Evolutionary conservation across 495 filamentous ascomycete species (phyloP).

Genomic region (Pseudomonodictys pantanalensis): DNA sequence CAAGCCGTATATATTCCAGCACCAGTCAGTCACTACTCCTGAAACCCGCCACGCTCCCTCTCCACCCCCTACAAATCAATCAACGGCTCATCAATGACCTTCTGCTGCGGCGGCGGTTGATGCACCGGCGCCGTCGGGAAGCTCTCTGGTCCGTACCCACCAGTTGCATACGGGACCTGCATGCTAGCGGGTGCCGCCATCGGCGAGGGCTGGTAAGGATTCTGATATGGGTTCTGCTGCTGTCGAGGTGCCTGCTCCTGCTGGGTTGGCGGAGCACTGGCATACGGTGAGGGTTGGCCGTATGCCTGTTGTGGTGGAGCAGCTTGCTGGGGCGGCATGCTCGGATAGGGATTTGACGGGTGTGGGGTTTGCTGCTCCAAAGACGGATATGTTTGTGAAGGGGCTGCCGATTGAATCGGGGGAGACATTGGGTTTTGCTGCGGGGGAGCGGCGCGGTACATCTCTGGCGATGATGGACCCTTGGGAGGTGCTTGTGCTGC

Average conservation of each 20-base stretch:
- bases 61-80: constrained; percentile 65
- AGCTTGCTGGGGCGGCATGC: constrained; percentile 11
- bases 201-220: constrained; percentile 47
- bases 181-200: constrained; percentile 42
- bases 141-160: constrained; percentile 58
- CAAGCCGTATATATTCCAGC: background rate
- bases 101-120: constrained; percentile 52
- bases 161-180: constrained; percentile 24
- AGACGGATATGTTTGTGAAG: background rate
- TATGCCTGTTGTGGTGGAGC: constrained; percentile 32
- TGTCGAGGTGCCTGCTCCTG: constrained; percentile 22
- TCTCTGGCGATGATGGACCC: no score
- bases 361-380: constrained; percentile 8
- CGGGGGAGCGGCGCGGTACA: no score
- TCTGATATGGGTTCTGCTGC: constrained; percentile 26
- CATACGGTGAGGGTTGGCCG: constrained; percentile 39
- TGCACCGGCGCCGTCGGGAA: constrained; percentile 66
- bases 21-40: background rate
- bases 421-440: constrained; percentile 33
- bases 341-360: constrained; percentile 17
- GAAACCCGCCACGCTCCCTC: background rate
- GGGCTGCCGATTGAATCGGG: constrained; percentile 9
- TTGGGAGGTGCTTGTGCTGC: constrained; percentile 20
- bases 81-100: constrained; percentile 75
- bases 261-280: constrained; percentile 38